Evolutionary conservation across 2,329 filamentous ascomycete species (phyloP).

Genomic region (Colletotrichum sp.): DNA sequence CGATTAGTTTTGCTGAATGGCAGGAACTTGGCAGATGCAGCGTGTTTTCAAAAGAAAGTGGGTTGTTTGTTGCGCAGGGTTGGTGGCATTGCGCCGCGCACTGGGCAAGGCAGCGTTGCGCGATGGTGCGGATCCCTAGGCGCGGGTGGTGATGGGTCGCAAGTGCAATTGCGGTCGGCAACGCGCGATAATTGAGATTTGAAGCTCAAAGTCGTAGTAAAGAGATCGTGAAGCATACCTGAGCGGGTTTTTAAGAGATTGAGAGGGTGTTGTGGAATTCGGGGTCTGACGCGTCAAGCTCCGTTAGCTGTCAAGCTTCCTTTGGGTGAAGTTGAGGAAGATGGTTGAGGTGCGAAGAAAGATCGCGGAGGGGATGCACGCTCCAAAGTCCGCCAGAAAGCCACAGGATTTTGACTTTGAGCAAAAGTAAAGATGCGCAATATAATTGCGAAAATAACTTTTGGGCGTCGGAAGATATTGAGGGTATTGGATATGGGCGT

Average conservation of each 20-base stretch:
- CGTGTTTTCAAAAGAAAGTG: background rate
- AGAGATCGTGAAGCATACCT: slow-evolving; percentile 39
- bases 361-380: slow-evolving; percentile 12
- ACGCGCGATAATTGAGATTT: slow-evolving; percentile 34
- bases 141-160: slow-evolving; percentile 28
- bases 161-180: slow-evolving; percentile 42
- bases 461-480: background rate
- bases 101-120: background rate
- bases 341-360: background rate
- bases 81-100: background rate
- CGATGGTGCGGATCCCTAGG: slow-evolving; percentile 24
- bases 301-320: slow-evolving; percentile 27
- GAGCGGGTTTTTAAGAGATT: slow-evolving; percentile 25
- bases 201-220: slow-evolving; percentile 37
- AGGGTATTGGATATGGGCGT: slow-evolving; percentile 29
- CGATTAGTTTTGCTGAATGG: slow-evolving; percentile 29
- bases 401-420: background rate
- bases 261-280: slow-evolving; percentile 29
- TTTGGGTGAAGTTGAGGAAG: background rate
- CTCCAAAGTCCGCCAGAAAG: background rate
- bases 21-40: background rate
- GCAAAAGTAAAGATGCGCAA: background rate
- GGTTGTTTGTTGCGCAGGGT: background rate
- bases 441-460: background rate
- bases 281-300: slow-evolving; percentile 33